Conservation (phyloP, 2,329 filamentous ascomycete species). For the Plenodomus tracheiphilus region DNA sequence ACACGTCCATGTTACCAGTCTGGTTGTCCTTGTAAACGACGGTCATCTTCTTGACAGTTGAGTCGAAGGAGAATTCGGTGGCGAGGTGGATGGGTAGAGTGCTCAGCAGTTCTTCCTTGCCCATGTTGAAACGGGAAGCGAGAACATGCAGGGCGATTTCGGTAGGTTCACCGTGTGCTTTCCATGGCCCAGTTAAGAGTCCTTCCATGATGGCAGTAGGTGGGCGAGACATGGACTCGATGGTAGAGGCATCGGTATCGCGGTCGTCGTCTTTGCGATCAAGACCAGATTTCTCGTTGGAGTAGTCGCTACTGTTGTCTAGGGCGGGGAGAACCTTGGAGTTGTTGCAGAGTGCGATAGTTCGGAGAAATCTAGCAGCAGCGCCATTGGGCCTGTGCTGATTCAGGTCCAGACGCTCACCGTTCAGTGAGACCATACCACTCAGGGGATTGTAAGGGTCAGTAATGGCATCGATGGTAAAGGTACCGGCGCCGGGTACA, state of each 20-base stretch:
- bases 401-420: conserved; percentile 27
- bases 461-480: conserved; percentile 39
- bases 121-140: conserved; percentile 45
- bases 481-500: conserved; percentile 39
- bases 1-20: conserved; percentile 36
- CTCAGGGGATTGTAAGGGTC: conserved; percentile 42
- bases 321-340: conserved; percentile 36
- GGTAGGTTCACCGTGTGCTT: conserved; percentile 43
- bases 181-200: conserved; percentile 30
- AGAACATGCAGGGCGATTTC: conserved; percentile 47
- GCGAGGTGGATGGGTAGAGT: conserved; percentile 34
- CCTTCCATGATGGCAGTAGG: conserved; percentile 29
- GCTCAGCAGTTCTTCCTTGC: conserved; percentile 34
- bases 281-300: conserved; percentile 53
- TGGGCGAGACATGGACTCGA: conserved; percentile 34
- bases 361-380: conserved; percentile 38
- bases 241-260: conserved; percentile 37
- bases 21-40: conserved; percentile 42
- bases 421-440: conserved; percentile 38
- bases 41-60: conserved; percentile 47
- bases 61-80: conserved; percentile 47
- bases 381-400: conserved; percentile 23
- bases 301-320: conserved; percentile 48
- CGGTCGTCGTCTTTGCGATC: conserved; percentile 36
- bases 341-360: conserved; percentile 46